Evolutionary conservation across 176 grass and related monocot genomes (phyloP), one percentile per base, ranked within the genome.

Genomic region (Oryza meridionalis): DNA sequence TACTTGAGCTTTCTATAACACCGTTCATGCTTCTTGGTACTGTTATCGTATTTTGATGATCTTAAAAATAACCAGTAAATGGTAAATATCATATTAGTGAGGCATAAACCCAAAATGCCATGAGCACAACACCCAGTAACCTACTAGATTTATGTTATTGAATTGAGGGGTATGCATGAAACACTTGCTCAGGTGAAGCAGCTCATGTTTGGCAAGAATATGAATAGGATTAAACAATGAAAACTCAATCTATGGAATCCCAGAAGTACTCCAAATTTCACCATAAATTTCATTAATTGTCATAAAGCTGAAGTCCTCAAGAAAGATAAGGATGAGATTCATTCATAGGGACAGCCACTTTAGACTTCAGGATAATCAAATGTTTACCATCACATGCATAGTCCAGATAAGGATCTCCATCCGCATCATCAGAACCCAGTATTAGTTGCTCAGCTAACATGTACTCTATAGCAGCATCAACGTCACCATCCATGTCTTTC

Each of bases 391-490:
- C 69, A 10, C 6, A 62, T 45, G 33, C 17, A 83, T 64, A 38
- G 78, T 98, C 85, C 72, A 72, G n/a, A 75, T 26, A 86, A 58
- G 45, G 21, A 61, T 77, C 45, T 72, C 37, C 79, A 5, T 90
- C 91, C 3, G 16, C 16, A 62, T 87, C 45, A 91, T 82, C 55
- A 17, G 75, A 69, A 81, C 92, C 68, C 24, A 84, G 22, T 11
- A 72, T 29, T 49, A 87, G 37, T 65, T 64, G 65, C 25, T 90
- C 89, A 3, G 85, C 87, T 79, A 98, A 87, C 75, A 95, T 82
- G 76, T 91, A 93, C 72, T 94, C 91, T 88, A 95, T 93, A 85
- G 95, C 80, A 70, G 87, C 83, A 90, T 95, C 91, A 76, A 93
- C 80, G 90, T 98, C 91, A 42, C 88, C 95, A 64, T 85, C 89